Evolutionary conservation across 1,139 yeast species (phyloP), one percentile per base, ranked within the genome.

Genomic region (Yamadazyma buinensis): DNA sequence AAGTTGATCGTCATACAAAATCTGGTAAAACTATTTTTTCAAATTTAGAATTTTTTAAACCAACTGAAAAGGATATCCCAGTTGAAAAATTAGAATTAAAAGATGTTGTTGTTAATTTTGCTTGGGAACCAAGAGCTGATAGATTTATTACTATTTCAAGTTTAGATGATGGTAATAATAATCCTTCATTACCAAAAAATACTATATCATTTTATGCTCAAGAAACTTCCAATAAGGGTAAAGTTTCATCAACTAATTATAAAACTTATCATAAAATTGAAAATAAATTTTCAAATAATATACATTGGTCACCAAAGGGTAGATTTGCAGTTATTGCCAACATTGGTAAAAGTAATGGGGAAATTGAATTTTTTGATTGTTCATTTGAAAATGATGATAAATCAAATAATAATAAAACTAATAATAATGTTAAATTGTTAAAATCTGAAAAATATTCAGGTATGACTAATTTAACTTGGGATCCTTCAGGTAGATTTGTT

Each of bases 1-100:
- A 86, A 69, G 97, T 94, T 47, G 97, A 90, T 60, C 87, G 97
- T 67, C 96, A 88, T 64, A 87, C 97, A 38, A 92, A 92, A 65
- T 84, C 96, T 34, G 87, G 85, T 61, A 94, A 94, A 74, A 85
- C 95, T 15, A 64, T 84, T 37, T 90, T 86, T 73, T 82, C 97
- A 42, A 88, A 88, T 58, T 75, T 94, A 61, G 98, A 94, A 64
- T 84, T 94, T 55, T 88, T 92, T 76, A 84, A 86, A 56, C 64
- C 87, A 40, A 72, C 74, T 40, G 98, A 90, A 63, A 86, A 80
- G 65, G 95, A 85, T 54, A 78, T 90, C 47, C 98, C 98, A 15
- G 95, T 90, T 43, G 97, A 90, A 59, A 92, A 87, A 51, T 72
- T 92, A 48, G 99, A 94, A 64, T 74, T 90, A 55, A 87, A 87